Base-by-base conservation (phyloP, 148 eudicot genomes). In the Rhododendron ferrugineum region DNA sequence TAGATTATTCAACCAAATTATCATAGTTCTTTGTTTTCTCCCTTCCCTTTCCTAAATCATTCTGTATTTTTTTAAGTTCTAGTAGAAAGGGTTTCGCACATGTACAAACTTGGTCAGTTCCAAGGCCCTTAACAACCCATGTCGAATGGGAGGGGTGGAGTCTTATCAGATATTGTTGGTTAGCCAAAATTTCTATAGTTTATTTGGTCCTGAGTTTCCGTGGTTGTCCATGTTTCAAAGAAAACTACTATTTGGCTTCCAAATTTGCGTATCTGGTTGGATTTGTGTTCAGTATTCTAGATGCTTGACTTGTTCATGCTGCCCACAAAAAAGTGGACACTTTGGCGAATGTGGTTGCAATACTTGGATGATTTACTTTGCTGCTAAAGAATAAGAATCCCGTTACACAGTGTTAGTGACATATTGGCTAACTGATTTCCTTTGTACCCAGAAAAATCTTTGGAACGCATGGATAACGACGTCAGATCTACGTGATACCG, bases 401-500 rank as follows among this genome's bases (percentile, higher is more conserved):
- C 15, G 40, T 84, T 16, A 47, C 7, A 20, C 52, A 36, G 47
- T 77, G 23, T 49, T 15, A 54, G 68, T 42, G 54, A 36, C 76
- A 47, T 75, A 56, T 85, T 44, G 37, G 40, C 81, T 83, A 47
- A 79, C 75, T 64, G 70, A 64, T 75, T 83, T 70, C 86, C 83
- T 82, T 73, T 89, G 52, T 47, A 49, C 83, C 81, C 98, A 96
- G 99, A 94, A 92, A 89, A 93, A 88, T 88, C 73, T 96, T 85
- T 96, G 99, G 99, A 94, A 95, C 84, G 96, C 98, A 49, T 96
- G 98, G 99, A 95, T 94, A 89, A 90, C 99, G 79, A 92, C 90
- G 81, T 89, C 96, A 70, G 93, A 92, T 78, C 91, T 95, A 83
- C 96, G 99, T 62, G 99, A 95, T 84, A 89, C 98, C n/a, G 98